phyloP scores from a whole-genome alignment of 306 rosid genomes.

The Dryas octopetala region DNA sequence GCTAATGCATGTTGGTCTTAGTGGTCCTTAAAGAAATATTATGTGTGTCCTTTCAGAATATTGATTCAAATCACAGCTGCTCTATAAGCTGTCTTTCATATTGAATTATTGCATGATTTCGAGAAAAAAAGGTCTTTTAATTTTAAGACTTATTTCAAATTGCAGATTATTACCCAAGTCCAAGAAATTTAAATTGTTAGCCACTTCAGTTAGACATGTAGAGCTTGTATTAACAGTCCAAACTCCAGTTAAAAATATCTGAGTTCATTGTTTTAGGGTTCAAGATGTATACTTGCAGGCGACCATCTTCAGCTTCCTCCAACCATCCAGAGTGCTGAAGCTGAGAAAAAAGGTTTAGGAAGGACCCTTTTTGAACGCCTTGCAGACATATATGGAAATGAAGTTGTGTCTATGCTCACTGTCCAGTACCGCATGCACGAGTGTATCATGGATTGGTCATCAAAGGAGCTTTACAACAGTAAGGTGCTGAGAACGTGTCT shows the following conservation, averaged over 20 bases:
- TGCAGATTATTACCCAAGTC: slow-evolving; percentile 7
- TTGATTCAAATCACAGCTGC: slow-evolving; percentile 8
- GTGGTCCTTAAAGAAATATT: slow-evolving; percentile 5
- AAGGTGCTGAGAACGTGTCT: slow-evolving; percentile 59
- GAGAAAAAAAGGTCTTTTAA: background rate
- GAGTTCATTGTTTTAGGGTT: slow-evolving; percentile 74
- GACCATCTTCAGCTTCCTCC: slow-evolving; percentile 99
- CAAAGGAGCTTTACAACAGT: slow-evolving; percentile 90
- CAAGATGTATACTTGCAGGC: slow-evolving; percentile 98
- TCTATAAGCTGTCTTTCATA: background rate
- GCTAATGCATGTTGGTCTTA: slow-evolving; percentile 12
- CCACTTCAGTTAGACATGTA: slow-evolving; percentile 25
- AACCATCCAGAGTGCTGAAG: slow-evolving; percentile 98
- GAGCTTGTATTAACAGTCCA: background rate
- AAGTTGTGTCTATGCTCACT: slow-evolving; percentile 83
- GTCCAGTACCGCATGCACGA: slow-evolving; percentile 98
- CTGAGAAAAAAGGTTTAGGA: slow-evolving; percentile 97
- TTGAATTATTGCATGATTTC: background rate
- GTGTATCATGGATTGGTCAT: slow-evolving; percentile 96
- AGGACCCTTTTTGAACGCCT: slow-evolving; percentile 95
- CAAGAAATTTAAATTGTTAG: slow-evolving; percentile 13
- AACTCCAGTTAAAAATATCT: slow-evolving; percentile 29
- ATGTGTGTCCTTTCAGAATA: background rate
- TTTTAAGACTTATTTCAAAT: background rate
- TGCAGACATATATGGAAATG: slow-evolving; percentile 73